Evolutionary conservation across 129 eudicot genomes (phyloP), one percentile per base, ranked within the genome.

Genomic region (Scalesia atractyloides): DNA sequence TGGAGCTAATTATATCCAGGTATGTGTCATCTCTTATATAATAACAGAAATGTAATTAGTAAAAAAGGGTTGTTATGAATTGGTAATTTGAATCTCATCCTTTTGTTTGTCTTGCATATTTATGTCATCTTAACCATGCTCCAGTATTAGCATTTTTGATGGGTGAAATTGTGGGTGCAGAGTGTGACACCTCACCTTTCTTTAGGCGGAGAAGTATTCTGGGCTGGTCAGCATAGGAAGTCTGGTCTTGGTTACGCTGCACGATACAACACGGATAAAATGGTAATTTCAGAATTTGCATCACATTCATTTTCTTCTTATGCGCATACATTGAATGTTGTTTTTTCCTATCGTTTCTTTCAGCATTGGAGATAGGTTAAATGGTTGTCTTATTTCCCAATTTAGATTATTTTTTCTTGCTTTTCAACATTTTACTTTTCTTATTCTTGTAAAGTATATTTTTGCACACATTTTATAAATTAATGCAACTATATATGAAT

Each of bases 1-100:
- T 48, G 99, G 97, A 49, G 99, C 97, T 71, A 94, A 86, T 84
- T 94, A 94, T 85, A 90, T 94, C 54, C 99, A 94, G 96, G 99
- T 94, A 74, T 30, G 34, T 3, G 34, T 30, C 34, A 30, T 30
- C 34, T 30, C 34, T 30, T 30, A 30, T 30, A 30, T 30, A 30
- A 30, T 30, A 30, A 30, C 34, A 30, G 34, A 30, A 30, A 30
- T 3, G 34, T 30, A 30, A 30, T 30, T 30, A 30, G 34, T 30
- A 79, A 66, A 37, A n/a, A 30, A 30, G 34, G 34, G 34, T 30
- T 30, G 34, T 37, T 50, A n/a, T 68, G 58, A 18, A 26, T 33
- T 11, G 5, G 8, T 17, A 68, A 5, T 52, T 50, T 58, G 30
- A 39, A 64, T 51, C 2, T 14, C 12, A 54, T 65, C 52, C 15